Percentiles rank a stretch among this genome's conserved stretches.
phyloP scores from a whole-genome alignment of 1,284 basidiomycete genomes.

The Microbotryum silenes-acaulis region DNA sequence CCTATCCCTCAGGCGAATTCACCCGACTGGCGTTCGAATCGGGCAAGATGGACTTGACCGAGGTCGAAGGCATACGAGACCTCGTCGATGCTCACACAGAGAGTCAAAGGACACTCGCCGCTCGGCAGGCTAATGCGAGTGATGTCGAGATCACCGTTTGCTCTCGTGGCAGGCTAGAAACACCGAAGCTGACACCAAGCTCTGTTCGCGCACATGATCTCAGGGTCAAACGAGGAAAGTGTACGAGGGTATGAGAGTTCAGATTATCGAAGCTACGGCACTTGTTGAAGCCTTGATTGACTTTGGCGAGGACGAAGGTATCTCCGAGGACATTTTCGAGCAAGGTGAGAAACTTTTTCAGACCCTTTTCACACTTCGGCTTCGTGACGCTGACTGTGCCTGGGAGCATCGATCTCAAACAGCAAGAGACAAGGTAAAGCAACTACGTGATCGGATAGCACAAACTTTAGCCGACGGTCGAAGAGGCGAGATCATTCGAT shows the following conservation, averaged over 20 bases:
- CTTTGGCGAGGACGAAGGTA: constrained; percentile 79
- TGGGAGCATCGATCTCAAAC: background rate
- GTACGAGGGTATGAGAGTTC: constrained; percentile 56
- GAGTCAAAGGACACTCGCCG: constrained; percentile 62
- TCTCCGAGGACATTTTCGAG: constrained; percentile 65
- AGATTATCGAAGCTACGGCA: constrained; percentile 63
- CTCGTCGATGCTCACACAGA: constrained; percentile 80
- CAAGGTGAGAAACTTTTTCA: constrained; percentile 46
- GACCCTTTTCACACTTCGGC: background rate
- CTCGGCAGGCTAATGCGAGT: constrained; percentile 57
- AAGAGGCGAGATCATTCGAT: constrained; percentile 71
- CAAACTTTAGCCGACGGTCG: constrained; percentile 58
- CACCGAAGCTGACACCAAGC: background rate
- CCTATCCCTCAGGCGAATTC: constrained; percentile 57
- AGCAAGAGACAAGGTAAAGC: constrained; percentile 11
- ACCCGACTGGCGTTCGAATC: constrained; percentile 70
- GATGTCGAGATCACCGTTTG: background rate
- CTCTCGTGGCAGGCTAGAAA: too few relatives aligned
- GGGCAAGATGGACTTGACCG: constrained; percentile 70
- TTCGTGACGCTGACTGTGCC: background rate
- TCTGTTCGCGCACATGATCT: background rate
- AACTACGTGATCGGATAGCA: constrained; percentile 50
- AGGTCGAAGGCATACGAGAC: constrained; percentile 75
- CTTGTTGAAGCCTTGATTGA: constrained; percentile 80
- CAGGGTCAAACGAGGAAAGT: constrained; percentile 55